Evolutionary conservation across 306 rosid species (phyloP), one percentile per base, ranked within the genome.

Genomic region (Datisca glomerata): DNA sequence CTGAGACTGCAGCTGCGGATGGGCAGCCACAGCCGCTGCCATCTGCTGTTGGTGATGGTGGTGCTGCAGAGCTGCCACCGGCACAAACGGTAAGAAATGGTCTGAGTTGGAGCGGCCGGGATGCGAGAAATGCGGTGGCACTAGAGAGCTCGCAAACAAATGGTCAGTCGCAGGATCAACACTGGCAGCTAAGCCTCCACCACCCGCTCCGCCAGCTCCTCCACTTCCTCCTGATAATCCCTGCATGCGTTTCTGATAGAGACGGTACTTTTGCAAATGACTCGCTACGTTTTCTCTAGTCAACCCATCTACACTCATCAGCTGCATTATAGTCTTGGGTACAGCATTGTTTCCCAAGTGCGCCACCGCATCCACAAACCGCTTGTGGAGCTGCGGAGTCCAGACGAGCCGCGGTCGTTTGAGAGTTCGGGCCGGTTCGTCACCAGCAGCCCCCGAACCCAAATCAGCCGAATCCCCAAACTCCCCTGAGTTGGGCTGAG

Each of bases 271-370:
- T 45, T 89, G 97, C 55, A 89, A 45, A 68, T 89, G 97, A 47
- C 95, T 83, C 4, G 97, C 97, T 1, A 89, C 97, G 67, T 89
- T 89, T 50, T 89, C 97, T 3, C 97, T 34, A 7, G 97, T 89
- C 50, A 89, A 64, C n/a, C 97, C 97, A 13, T 89, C 97, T 4
- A 89, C 95, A 51, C 93, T 83, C 97, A 89, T 89, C 18, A 89
- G 86, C 95, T 89, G 97, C 97, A 89, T 89, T 80, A 89, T 89
- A 34, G 93, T 89, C 71, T 89, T 89, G 34, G 97, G 97, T 2
- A 89, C 97, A 4, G 97, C 97, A 58, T 83, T 89, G 21, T 83
- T 83, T 24, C 97, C 97, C 50, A 89, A 65, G 59, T 89, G 97
- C 1, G 93, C 95, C 12, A 89, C 97, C 3, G 95, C 97, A 24